Conservation (phyloP, 352 stramenopile genomes). For the Elongisporangium prolatum region DNA sequence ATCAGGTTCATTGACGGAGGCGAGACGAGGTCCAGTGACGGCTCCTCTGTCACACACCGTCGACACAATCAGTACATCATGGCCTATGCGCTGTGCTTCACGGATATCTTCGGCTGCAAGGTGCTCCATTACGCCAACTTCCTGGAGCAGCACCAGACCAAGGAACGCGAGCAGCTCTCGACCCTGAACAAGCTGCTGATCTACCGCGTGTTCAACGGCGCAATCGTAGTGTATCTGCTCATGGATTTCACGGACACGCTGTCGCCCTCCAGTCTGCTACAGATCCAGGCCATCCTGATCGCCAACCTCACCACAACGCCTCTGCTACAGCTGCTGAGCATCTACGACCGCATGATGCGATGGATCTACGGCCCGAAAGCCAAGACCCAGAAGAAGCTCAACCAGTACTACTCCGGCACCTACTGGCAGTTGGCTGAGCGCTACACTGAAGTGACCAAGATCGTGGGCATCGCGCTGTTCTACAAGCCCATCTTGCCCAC, state of each 20-base stretch:
- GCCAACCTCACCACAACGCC: conserved; percentile 74
- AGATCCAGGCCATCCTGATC: conserved; percentile 73
- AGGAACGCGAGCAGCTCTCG: conserved; percentile 64
- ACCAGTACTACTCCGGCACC: conserved; percentile 66
- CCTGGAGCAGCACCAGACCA: conserved; percentile 56
- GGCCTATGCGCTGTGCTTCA: conserved; percentile 41
- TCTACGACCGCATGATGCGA: conserved; percentile 42
- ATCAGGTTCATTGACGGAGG: conserved; percentile 21
- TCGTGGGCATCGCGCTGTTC: conserved; percentile 57
- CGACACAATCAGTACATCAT: conserved; percentile 48
- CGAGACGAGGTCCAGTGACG: conserved; percentile 2
- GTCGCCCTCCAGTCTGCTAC: conserved; percentile 58
- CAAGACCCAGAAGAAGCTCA: conserved; percentile 74
- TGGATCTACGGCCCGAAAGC: conserved; percentile 38
- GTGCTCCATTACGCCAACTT: conserved; percentile 51
- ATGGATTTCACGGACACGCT: conserved; percentile 70
- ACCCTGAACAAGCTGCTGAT: conserved; percentile 79
- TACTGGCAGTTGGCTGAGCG: conserved; percentile 65
- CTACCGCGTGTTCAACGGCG: conserved; percentile 68
- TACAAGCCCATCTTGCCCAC: conserved; percentile 64
- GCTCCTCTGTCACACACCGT: conserved; percentile 8
- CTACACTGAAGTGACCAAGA: conserved; percentile 68
- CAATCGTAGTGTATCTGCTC: conserved; percentile 71
- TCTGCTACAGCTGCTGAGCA: conserved; percentile 52
- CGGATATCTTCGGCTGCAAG: conserved; percentile 61